These are phyloP conservation scores for Diaporthe sp. DNA, from an alignment of 2,329 filamentous ascomycete species.

Conservation along the genomic window DNA sequence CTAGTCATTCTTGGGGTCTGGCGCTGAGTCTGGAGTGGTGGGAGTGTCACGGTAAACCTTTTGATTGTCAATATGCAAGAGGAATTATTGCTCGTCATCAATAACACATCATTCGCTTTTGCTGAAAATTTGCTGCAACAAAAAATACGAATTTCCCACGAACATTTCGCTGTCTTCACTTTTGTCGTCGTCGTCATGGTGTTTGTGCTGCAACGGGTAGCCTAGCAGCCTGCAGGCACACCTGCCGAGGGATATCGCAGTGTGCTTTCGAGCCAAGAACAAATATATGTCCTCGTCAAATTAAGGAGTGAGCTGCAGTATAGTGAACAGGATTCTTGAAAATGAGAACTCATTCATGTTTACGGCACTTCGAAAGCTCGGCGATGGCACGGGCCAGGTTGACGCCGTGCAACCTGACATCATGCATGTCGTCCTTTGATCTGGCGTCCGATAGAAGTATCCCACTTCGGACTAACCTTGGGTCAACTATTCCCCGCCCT, in stretches of 20 bases:
- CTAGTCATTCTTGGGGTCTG: too few relatives aligned
- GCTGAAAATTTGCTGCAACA: not conserved
- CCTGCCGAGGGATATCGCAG: not conserved
- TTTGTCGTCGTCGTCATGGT: too few relatives aligned
- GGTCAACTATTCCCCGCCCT: constrained; percentile 30
- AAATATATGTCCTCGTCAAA: not conserved
- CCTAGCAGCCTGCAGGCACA: not conserved
- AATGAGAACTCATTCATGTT: not conserved
- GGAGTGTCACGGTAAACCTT: too few relatives aligned
- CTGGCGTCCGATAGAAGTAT: not conserved
- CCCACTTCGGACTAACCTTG: constrained; percentile 10
- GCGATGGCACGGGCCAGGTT: not conserved
- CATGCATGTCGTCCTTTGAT: constrained; percentile 14
- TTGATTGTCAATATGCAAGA: too few relatives aligned
- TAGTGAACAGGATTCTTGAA: not conserved
- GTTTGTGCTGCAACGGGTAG: too few relatives aligned
- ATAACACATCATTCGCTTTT: not conserved
- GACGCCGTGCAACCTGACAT: constrained; percentile 3
- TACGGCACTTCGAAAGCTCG: not conserved
- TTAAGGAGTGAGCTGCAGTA: not conserved
- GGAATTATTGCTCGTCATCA: too few relatives aligned
- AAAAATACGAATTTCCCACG: too few relatives aligned
- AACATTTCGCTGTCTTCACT: too few relatives aligned
- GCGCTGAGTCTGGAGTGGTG: too few relatives aligned
- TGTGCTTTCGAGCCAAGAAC: not conserved